Conservation (phyloP, 164 flowering plant species). For the Sextonia rubra region DNA sequence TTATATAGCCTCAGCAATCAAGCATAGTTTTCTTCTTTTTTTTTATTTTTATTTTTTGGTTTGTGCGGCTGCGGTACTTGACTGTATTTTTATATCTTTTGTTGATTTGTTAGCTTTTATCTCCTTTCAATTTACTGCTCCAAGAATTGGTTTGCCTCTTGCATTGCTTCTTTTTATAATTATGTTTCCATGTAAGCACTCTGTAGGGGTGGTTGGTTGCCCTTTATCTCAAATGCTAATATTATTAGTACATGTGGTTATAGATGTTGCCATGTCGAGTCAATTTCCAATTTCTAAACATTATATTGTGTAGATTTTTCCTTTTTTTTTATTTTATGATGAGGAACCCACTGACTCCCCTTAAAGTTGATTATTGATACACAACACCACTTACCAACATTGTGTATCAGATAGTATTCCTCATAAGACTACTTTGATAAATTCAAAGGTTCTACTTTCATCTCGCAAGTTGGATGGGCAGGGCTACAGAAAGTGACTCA, state of each 20-base stretch:
- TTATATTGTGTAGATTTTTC: too few relatives aligned
- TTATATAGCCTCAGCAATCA: neutral
- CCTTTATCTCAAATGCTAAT: neutral
- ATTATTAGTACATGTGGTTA: neutral
- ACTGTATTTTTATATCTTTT: constrained; percentile 74
- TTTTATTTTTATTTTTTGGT: neutral
- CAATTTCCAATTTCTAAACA: too few relatives aligned
- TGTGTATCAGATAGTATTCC: too few relatives aligned
- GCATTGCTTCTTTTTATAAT: neutral
- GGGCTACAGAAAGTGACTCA: too few relatives aligned
- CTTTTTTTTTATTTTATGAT: too few relatives aligned
- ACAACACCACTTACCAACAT: too few relatives aligned
- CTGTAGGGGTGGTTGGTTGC: neutral
- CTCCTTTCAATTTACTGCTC: constrained; percentile 39
- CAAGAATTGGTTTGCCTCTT: constrained; percentile 43
- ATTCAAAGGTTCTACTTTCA: too few relatives aligned
- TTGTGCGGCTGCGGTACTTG: constrained; percentile 65
- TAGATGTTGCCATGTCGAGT: neutral
- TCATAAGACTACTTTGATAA: too few relatives aligned
- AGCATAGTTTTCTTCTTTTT: neutral
- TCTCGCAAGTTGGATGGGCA: too few relatives aligned
- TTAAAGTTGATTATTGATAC: too few relatives aligned
- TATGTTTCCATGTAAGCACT: neutral
- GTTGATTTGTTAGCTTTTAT: constrained; percentile 72
- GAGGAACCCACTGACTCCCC: too few relatives aligned